Percentiles rank a stretch among this genome's conserved stretches.
phyloP scores from a whole-genome alignment of 2,329 filamentous ascomycete species.

The Fusarium napiforme region DNA sequence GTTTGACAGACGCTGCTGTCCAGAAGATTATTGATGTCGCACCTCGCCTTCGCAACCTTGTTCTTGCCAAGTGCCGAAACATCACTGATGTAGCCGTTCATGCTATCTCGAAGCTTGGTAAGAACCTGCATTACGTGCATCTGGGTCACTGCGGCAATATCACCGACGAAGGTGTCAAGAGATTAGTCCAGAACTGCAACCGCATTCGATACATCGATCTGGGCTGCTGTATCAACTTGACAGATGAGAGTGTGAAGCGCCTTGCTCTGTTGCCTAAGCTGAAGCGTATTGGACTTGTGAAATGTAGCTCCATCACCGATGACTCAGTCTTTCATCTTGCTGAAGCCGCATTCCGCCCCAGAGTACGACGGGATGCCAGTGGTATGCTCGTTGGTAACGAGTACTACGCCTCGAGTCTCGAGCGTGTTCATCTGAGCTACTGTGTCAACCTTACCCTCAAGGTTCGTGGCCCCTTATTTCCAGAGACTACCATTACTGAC shows the following conservation, averaged over 20 bases:
- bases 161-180: slow-evolving; percentile 87
- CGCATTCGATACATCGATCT: slow-evolving; percentile 97
- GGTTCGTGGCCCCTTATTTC: slow-evolving; percentile 61
- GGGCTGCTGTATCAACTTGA: slow-evolving; percentile 91
- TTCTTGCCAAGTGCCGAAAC: slow-evolving; percentile 92
- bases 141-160: slow-evolving; percentile 93
- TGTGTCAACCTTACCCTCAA: slow-evolving; percentile 85
- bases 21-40: slow-evolving; percentile 88
- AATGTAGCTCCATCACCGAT: slow-evolving; percentile 91
- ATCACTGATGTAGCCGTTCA: slow-evolving; percentile 90
- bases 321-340: slow-evolving; percentile 87
- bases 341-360: slow-evolving; percentile 68
- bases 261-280: slow-evolving; percentile 90
- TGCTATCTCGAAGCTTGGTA: slow-evolving; percentile 88
- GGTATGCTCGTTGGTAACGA: slow-evolving; percentile 62
- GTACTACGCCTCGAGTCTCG: slow-evolving; percentile 74
- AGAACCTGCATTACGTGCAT: slow-evolving; percentile 97
- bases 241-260: slow-evolving; percentile 85
- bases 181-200: slow-evolving; percentile 86
- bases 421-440: slow-evolving; percentile 96
- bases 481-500: slow-evolving; percentile 25
- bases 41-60: slow-evolving; percentile 89
- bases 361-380: slow-evolving; percentile 60
- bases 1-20: slow-evolving; percentile 86
- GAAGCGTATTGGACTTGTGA: slow-evolving; percentile 93